Base-by-base conservation (phyloP, 768 basidiomycete species). In the Steccherinum ochraceum region DNA sequence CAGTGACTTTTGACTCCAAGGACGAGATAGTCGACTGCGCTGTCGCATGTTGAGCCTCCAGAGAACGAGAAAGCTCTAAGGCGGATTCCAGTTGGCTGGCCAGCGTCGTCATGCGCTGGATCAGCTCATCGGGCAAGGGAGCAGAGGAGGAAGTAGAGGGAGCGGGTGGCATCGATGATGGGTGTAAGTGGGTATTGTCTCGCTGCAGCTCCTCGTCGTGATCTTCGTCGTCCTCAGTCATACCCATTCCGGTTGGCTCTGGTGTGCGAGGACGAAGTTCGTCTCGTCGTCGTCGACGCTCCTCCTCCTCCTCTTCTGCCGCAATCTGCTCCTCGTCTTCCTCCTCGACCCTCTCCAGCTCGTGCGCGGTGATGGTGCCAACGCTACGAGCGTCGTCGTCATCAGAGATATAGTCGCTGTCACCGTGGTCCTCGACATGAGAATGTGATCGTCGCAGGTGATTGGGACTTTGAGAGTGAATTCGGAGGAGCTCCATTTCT, bases 241-340 rank as follows among this genome's bases (percentile, higher is more conserved):
- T 76, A 44, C 63, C 61, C 68, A 78, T 74, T 45, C 72, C 73
- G 11, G 79, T 80, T 3, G 89, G 91, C 61, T 93, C 91, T 0
- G 90, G 91, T 4, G 92, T 93, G 5, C 77, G 73, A 3, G 89
- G 90, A 40, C 89, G 74, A 19, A 84, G 69, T 57, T 82, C 83
- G 42, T 78, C 75, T 43, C 74, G 69, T 50, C 70, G 63, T 49
- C 64, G 62, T 20, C 64, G 60, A 45, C 76, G 68, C 45, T 80
- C 76, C 47, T 80, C 79, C 39, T 75, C 74, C 52, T 74, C 74
- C 41, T 72, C 71, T 54, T 69, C 69, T 16, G 58, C 57, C 1
- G 61, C 66, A 20, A 72, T 50, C 61, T 78, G 72, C 46, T 81
- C 81, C 56, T 89, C 86, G 49, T 87, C 84, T 58, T 85, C 86